Evolutionary conservation across 495 filamentous ascomycete genomes (phyloP), one percentile per base, ranked within the genome.

Genomic region (Penicillium egyptiacum): DNA sequence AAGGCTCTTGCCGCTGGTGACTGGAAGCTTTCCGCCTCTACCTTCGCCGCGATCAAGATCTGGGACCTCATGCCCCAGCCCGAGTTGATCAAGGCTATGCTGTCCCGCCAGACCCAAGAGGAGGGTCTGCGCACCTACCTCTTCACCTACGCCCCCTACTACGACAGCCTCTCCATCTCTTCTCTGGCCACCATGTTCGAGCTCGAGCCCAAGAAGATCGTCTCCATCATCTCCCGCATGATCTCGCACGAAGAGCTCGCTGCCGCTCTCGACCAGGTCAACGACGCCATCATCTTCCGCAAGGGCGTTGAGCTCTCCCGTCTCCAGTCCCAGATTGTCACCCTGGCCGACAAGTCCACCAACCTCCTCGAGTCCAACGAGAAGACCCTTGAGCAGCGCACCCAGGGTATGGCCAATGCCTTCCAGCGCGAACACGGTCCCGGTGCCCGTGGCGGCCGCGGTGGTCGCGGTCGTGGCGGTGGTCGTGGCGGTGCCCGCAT

Each of bases 101-200:
- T 99, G 28, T 88, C 91, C 28, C 89, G 90, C 69, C 94, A 98
- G 79, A 96, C 96, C 61, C 95, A 99, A 75, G 94, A 98, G 71
- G 95, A 98, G 79, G 94, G 94, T 56, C 83, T 99, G 50, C 84
- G 95, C 53, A 99, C 94, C 50, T 99, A 99, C 75, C 90, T 99
- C 64, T 98, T 99, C 83, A 99, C 94, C 51, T 99, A 99, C 74
- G 94, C 94, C 41, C 94, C 94, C 49, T 99, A 93, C 82, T 99
- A 99, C 79, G 94, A 98, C 74, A 99, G 94, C 33, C 84, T 99
- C 50, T 86, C 91, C 58, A 80, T 98, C 67, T 76, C 79, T 58
- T 91, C 91, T 2, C 81, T 99, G 52, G 87, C 91, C 45, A 82
- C 79, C 50, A 98, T 99, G 94, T 99, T 99, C 75, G 93, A 98